Evolutionary conservation across 2,329 filamentous ascomycete species (phyloP), one percentile per base, ranked within the genome.

Genomic region (Pyricularia sp.): DNA sequence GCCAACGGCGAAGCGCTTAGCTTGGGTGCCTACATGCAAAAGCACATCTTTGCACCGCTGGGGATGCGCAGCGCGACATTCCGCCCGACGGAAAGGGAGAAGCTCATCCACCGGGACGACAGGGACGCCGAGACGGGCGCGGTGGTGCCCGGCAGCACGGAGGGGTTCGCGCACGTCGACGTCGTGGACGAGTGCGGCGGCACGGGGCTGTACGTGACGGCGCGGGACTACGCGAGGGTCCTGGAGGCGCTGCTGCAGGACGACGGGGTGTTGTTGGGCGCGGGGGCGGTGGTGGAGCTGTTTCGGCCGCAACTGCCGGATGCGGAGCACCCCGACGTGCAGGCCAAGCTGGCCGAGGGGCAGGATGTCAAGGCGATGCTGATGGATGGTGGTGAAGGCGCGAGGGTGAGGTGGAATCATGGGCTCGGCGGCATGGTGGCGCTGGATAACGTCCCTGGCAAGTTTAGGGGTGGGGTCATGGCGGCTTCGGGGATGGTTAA

Each of bases 101-200:
- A 14, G 10, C 33, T 5, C 33, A 36, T 36, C 9, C 33, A 1
- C 33, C 2, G 33, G 1, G 67, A 68, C 31, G 55, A 33, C 59
- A 20, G 9, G 9, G n/a, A 36, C 5, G 59, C 20, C 10, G 58
- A n/a, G n/a, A 55, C 55, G 20, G n/a, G 30, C 25, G 61, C 25
- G 61, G 25, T 64, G 61, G 61, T 64, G 61, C 25, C 25, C 61
- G 61, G 61, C 12, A 33, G 25, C 30, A 59, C 30, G 30, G 23
- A 65, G n/a, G 33, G 28, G 30, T 65, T 65, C 61, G 50, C 61
- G n/a, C 61, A 68, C 36, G 59, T 68, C 33, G 68, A 68, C 23
- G 61, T 64, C 17, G 61, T 65, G 28, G 68, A 66, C 28, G 63
- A 66, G 26, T 17, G 23, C 17, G 63, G 63, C 61, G 68, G 68